Base-by-base conservation (phyloP, 352 stramenopile species). In the Phytophthora uliginosa region DNA sequence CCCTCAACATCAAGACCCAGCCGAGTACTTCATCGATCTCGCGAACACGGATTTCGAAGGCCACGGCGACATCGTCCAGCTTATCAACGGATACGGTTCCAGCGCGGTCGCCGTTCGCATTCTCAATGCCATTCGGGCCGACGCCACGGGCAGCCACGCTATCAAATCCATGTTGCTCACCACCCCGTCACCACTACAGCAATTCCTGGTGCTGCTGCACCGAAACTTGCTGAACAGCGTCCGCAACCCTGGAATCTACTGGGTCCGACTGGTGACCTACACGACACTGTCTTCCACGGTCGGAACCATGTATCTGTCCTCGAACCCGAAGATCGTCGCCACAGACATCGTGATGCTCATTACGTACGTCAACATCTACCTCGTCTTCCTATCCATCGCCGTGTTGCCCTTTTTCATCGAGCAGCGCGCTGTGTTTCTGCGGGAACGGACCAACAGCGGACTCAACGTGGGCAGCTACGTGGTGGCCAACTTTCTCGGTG, bases 301-400 rank as follows among this genome's bases (percentile, higher is more conserved):
- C 26, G 86, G 87, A 26, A 89, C 86, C 13, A 92, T 95, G 83
- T 93, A 89, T 71, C 53, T 91, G 12, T 75, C 57, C n/a, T 71
- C 85, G 9, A 74, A 74, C 20, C 47, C 53, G 12, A 59, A 56
- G 17, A 54, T 74, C 15, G 74, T 80, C 59, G 51, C 69, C 22
- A 38, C 62, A 0, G 71, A 82, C 51, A 76, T 85, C 20, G 79
- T 87, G n/a, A 74, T 86, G 24, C 64, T 97, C 40, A 65, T 98
- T 7, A 96, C 96, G 57, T 97, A 94, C 74, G 83, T 95, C 20
- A 86, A 94, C 42, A 90, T 91, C 18, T 97, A 97, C 63, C 82
- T 97, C 22, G 87, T 95, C 48, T 98, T 96, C 69, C 95, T 98
- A 79, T 93, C 79, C 12, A 85, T 98, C 36, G 91, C 92, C 0